Percentiles rank a stretch among this genome's conserved stretches.
phyloP scores from a whole-genome alignment of 129 eudicot genomes.

The Pittosporum tobira region DNA sequence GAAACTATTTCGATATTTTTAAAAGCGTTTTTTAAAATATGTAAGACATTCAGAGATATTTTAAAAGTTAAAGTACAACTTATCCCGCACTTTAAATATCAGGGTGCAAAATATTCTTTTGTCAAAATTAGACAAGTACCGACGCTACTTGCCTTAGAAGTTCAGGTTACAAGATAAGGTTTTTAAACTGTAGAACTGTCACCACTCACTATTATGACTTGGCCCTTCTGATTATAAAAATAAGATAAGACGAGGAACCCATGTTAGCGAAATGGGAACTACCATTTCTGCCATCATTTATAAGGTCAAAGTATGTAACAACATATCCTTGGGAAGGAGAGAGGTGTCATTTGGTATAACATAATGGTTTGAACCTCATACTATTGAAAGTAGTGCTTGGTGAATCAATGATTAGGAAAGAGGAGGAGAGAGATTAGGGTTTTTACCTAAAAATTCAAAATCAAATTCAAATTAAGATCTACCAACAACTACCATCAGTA shows the following conservation, averaged over 20 bases:
- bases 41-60: too few species aligned
- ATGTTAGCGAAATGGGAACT: not conserved
- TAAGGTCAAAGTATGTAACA: not conserved
- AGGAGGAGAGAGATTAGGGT: too few species aligned
- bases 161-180: constrained; percentile 35
- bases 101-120: too few species aligned
- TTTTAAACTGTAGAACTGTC: not conserved
- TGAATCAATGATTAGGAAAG: too few species aligned
- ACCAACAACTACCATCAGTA: too few species aligned
- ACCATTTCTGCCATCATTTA: not conserved
- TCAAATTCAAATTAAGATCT: too few species aligned
- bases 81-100: too few species aligned
- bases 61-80: too few species aligned
- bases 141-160: constrained; percentile 45
- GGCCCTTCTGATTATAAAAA: not conserved
- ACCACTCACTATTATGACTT: not conserved
- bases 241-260: too few species aligned
- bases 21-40: too few species aligned
- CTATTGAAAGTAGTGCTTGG: not conserved
- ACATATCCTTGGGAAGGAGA: not conserved
- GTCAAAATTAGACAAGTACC: constrained; percentile 11
- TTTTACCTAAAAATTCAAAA: too few species aligned
- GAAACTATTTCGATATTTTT: too few species aligned
- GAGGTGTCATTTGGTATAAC: not conserved
- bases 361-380: not conserved